Base-by-base conservation (phyloP, 2,329 filamentous ascomycete genomes). In the Sclerotinia subarctica region DNA sequence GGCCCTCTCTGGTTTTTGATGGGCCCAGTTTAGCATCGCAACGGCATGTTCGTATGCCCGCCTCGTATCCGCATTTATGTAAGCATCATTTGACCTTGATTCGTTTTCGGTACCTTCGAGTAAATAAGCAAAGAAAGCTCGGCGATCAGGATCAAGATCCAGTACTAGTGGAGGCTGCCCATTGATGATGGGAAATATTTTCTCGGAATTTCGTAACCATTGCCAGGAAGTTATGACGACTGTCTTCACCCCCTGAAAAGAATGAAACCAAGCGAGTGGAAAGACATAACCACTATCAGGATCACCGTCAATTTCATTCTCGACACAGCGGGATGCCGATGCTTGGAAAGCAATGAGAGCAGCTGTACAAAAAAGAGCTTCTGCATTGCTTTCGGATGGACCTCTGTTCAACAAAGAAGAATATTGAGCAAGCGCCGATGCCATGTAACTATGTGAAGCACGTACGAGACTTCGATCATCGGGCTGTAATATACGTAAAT, bases 301-400 rank as follows among this genome's bases (percentile, higher is more conserved):
- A 4, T 75, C 73, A 15, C 76, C 74, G 64, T 88, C 85, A 67
- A 46, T 29, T 15, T 87, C 85, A 63, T 86, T 84, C 68, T 83
- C 82, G 70, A 89, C 89, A 69, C 88, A 82, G 73, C 90, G 80
- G 60, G 87, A 82, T 52, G 91, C 82, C 38, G 87, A 84, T 72
- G 90, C 81, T 76, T 93, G 82, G 77, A 92, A 87, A 74, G 90
- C 81, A 76, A 93, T 86, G 73, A 90, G 80, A 2, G 86, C 82
- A 1, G 87, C 82, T 0, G 87, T 89, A 29, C 88, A 78, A 72
- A 90, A 90, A 1, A 90, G 80, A 0, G 86, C 82, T 74, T 89
- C 87, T 11, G 87, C 86, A 68, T 89, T 90, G 44, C 80, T 77
- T 44, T 84, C 81, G 42, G 82, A 84, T 68, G 89, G 86, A 35